These are phyloP conservation scores for Escovopsis weberi DNA, from an alignment of 2,329 filamentous ascomycete genomes.

Conservation along the genomic window DNA sequence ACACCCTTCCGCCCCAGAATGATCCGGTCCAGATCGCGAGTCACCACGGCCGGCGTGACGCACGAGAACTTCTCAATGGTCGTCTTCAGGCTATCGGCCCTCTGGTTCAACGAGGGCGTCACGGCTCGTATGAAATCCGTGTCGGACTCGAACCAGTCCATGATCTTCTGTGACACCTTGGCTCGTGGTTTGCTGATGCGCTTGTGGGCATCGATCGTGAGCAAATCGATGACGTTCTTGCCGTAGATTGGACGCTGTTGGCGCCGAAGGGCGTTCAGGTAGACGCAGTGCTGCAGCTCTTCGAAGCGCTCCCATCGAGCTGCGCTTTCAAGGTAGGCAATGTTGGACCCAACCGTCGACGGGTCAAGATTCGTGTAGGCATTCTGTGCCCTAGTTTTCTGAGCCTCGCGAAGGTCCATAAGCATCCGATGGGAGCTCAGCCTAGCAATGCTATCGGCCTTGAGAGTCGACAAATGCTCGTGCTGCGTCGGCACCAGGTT, in stretches of 20 bases:
- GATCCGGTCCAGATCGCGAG: slow-evolving; percentile 57
- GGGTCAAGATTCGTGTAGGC: slow-evolving; percentile 44
- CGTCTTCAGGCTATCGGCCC: slow-evolving; percentile 57
- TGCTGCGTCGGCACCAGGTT: slow-evolving; percentile 62
- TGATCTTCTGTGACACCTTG: slow-evolving; percentile 43
- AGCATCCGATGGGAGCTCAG: slow-evolving; percentile 57
- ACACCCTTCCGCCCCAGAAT: slow-evolving; percentile 48
- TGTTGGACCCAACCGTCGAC: slow-evolving; percentile 51
- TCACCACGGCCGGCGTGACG: slow-evolving; percentile 77
- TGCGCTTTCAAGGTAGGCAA: slow-evolving; percentile 59
- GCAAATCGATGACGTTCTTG: slow-evolving; percentile 57
- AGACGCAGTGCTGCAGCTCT: slow-evolving; percentile 67
- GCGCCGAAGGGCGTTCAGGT: slow-evolving; percentile 66
- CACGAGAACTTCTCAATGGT: slow-evolving; percentile 81
- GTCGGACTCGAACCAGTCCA: slow-evolving; percentile 62
- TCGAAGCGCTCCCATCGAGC: slow-evolving; percentile 57
- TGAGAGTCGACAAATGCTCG: slow-evolving; percentile 45
- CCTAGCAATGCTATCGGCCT: slow-evolving; percentile 42
- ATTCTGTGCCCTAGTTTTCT: slow-evolving; percentile 46
- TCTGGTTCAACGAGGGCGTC: slow-evolving; percentile 60
- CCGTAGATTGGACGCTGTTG: slow-evolving; percentile 74
- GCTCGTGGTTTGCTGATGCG: slow-evolving; percentile 37
- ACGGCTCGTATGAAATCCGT: slow-evolving; percentile 49
- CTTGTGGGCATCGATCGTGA: slow-evolving; percentile 48
- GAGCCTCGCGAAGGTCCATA: slow-evolving; percentile 56